These are phyloP conservation scores for Starmerella tilneyi DNA, from an alignment of 805 yeast species.

Conservation along the genomic window DNA sequence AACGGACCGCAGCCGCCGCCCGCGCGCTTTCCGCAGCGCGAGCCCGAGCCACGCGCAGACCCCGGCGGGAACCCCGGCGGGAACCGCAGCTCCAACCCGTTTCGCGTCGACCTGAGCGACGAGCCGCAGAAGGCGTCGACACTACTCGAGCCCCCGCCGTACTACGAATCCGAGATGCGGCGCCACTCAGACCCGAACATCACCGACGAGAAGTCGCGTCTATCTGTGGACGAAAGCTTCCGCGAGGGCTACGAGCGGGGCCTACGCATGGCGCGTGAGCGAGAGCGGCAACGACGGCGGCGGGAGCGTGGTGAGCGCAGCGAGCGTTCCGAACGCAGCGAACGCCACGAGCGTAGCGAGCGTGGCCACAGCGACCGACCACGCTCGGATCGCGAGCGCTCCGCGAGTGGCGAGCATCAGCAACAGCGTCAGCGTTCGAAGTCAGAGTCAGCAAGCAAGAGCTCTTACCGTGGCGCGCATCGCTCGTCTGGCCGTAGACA, in stretches of 20 bases:
- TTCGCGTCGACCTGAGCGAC: slow-evolving; percentile 16
- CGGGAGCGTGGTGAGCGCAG: slow-evolving; percentile 1
- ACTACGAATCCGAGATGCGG: slow-evolving; percentile 19
- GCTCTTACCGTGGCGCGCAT: slow-evolving; percentile 6
- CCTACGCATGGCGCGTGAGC: slow-evolving; percentile 22
- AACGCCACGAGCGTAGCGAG: slow-evolving; percentile 7
- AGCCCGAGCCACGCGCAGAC: too few relatives aligned
- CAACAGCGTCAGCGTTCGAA: slow-evolving; percentile 21
- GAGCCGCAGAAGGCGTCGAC: not conserved
- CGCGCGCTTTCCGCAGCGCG: not conserved
- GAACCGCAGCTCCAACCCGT: slow-evolving; percentile 14
- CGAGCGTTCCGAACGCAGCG: slow-evolving; percentile 9
- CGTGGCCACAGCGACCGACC: slow-evolving; percentile 1
- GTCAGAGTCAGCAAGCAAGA: slow-evolving; percentile 18
- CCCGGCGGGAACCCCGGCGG: too few relatives aligned
- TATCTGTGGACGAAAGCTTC: slow-evolving; percentile 18
- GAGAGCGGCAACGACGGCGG: slow-evolving; percentile 21
- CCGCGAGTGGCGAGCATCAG: slow-evolving; percentile 2
- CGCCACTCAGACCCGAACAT: slow-evolving; percentile 20
- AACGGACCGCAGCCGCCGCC: not conserved
- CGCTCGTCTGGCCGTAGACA: slow-evolving; percentile 2
- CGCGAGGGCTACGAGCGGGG: slow-evolving; percentile 24
- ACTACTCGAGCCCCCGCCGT: slow-evolving; percentile 19
- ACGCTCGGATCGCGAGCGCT: not conserved
- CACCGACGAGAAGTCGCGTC: slow-evolving; percentile 20